Percentiles rank a stretch among this genome's conserved stretches.
Conservation (phyloP, 306 rosid genomes). For the Quercus gilva region DNA sequence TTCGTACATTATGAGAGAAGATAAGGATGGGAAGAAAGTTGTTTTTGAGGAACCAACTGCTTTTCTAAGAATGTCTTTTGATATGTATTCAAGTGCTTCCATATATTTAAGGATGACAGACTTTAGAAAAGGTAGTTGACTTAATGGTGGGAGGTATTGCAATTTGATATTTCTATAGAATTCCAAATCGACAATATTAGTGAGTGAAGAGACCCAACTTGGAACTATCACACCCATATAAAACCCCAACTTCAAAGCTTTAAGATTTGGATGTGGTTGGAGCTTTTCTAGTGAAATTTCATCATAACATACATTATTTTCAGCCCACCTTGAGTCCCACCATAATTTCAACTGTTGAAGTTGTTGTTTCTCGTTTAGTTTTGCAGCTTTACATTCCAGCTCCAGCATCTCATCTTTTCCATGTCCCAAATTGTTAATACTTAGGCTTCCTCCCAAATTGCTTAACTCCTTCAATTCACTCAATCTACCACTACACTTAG, state of each 20-base stretch:
- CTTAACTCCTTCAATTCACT: neutral
- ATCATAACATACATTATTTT: neutral
- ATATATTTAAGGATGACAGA: conserved; percentile 1
- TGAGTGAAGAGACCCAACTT: neutral
- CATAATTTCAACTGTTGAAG: neutral
- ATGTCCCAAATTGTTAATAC: conserved; percentile 3
- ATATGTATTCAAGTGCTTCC: conserved; percentile 8
- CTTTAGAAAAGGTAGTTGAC: conserved; percentile 3
- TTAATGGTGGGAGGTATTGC: neutral
- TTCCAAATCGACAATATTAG: conserved; percentile 4
- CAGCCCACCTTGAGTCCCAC: neutral
- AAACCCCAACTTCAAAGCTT: neutral
- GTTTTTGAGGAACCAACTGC: too few relatives aligned
- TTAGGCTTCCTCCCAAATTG: neutral
- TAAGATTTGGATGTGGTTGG: neutral
- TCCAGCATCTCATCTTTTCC: neutral
- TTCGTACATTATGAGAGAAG: neutral
- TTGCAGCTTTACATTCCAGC: neutral
- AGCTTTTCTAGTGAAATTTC: neutral
- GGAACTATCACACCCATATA: neutral
- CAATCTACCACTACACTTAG: neutral
- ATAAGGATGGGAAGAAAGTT: neutral
- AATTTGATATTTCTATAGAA: neutral
- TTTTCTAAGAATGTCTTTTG: neutral
- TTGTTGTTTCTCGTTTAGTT: neutral